A percentile compares a stretch with the other conserved stretches of the same genome.
Evolutionary conservation across 208 protist genomes (phyloP).

Genomic region (Trypanosoma vivax): DNA sequence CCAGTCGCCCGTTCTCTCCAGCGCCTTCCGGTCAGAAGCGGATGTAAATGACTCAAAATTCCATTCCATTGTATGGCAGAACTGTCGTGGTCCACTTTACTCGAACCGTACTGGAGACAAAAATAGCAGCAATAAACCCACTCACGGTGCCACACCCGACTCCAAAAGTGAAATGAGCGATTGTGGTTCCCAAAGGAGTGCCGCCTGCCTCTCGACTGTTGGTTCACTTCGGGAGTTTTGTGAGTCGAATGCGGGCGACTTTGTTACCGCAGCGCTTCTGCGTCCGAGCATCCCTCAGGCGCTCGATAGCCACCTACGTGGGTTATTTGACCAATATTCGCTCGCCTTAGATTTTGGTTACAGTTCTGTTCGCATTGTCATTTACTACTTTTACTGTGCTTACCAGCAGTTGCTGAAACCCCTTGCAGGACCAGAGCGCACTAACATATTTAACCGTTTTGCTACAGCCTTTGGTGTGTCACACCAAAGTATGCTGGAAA

Average conservation of each 20-base stretch:
- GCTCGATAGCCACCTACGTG: constrained; percentile 40
- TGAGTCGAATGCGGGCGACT: constrained; percentile 16
- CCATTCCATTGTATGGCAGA: too few relatives aligned
- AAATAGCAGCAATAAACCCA: too few relatives aligned
- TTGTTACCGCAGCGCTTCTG: constrained; percentile 35
- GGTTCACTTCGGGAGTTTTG: not conserved
- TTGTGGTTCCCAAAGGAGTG: constrained; percentile 23
- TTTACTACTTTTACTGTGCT: constrained; percentile 76
- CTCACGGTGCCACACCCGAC: too few relatives aligned
- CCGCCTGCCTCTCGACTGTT: too few relatives aligned
- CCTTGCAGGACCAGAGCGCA: constrained; percentile 52
- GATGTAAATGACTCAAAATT: too few relatives aligned
- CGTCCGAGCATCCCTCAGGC: constrained; percentile 37
- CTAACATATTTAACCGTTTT: constrained; percentile 68
- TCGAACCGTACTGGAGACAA: too few relatives aligned
- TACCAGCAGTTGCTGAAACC: constrained; percentile 68
- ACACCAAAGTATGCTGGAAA: constrained; percentile 49
- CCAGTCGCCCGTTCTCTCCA: too few relatives aligned
- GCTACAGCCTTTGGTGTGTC: constrained; percentile 60
- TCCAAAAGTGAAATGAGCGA: too few relatives aligned
- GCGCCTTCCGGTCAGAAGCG: too few relatives aligned
- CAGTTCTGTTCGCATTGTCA: constrained; percentile 58
- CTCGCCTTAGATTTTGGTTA: constrained; percentile 62
- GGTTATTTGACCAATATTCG: constrained; percentile 57
- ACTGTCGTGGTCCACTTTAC: too few relatives aligned